Percentiles rank a stretch among this genome's conserved stretches.
Evolutionary conservation across 352 stramenopile genomes (phyloP).

Genomic region (Globisporangium paroecandrum): DNA sequence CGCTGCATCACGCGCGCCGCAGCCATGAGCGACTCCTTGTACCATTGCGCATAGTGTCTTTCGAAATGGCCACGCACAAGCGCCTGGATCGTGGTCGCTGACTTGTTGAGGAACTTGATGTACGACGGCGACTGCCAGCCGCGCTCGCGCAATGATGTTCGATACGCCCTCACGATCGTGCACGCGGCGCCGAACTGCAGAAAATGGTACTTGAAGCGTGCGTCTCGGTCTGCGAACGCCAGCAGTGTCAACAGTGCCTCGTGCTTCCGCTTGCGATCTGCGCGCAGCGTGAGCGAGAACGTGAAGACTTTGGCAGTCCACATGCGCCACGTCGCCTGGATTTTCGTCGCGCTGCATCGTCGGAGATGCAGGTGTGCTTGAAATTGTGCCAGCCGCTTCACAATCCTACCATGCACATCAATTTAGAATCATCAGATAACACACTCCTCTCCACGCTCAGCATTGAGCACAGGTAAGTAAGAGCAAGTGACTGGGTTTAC

Average conservation of each 20-base stretch:
- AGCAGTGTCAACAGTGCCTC: constrained; percentile 29
- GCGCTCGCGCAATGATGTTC: constrained; percentile 36
- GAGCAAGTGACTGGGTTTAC: constrained; percentile 15
- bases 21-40: constrained; percentile 26
- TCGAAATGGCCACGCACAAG: constrained; percentile 49
- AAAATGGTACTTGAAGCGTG: constrained; percentile 26
- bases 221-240: constrained; percentile 5
- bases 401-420: constrained; percentile 23
- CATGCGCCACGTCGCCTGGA: constrained; percentile 80
- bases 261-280: constrained; percentile 34
- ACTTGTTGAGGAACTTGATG: constrained; percentile 37
- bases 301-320: constrained; percentile 58
- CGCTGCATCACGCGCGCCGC: constrained; percentile 46
- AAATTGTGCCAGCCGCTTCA: constrained; percentile 45
- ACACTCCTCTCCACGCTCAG: background rate
- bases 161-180: constrained; percentile 45
- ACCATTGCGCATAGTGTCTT: constrained; percentile 29
- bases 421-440: background rate
- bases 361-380: constrained; percentile 33
- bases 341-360: constrained; percentile 36
- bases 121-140: constrained; percentile 57
- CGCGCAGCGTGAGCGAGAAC: constrained; percentile 34
- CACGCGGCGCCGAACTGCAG: constrained; percentile 57
- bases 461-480: background rate
- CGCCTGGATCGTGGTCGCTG: constrained; percentile 56